A percentile compares a stretch with the other conserved stretches of the same genome.
phyloP scores from a whole-genome alignment of 495 filamentous ascomycete genomes.

The Acidomyces sp. region DNA sequence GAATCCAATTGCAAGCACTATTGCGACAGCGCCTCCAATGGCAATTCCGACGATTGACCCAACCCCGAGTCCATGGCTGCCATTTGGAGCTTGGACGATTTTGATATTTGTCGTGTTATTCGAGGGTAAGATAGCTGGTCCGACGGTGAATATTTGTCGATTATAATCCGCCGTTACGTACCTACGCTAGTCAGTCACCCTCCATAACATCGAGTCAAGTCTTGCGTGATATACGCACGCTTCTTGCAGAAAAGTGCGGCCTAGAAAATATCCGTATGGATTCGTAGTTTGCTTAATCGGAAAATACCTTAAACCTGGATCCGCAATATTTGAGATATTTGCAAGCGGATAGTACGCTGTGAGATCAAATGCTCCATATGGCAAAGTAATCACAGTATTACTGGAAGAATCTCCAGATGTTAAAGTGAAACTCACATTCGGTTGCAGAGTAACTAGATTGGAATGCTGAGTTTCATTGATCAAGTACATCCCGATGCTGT shows the following conservation, averaged over 20 bases:
- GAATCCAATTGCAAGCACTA: neutral
- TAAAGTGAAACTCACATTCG: neutral
- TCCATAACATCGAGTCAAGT: neutral
- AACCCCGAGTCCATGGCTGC: neutral
- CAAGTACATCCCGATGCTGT: slow-evolving; percentile 34
- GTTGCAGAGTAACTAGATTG: neutral
- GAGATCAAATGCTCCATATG: slow-evolving; percentile 49
- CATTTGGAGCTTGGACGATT: neutral
- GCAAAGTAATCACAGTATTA: slow-evolving; percentile 47
- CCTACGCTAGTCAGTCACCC: neutral
- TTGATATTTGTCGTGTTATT: neutral
- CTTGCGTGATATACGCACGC: slow-evolving; percentile 47
- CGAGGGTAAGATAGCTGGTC: neutral
- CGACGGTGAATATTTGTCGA: neutral
- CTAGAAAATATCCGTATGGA: slow-evolving; percentile 43
- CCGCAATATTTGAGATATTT: slow-evolving; percentile 30
- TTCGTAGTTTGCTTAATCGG: slow-evolving; percentile 36
- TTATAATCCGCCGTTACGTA: neutral
- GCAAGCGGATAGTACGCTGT: slow-evolving; percentile 47
- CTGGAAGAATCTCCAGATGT: slow-evolving; percentile 23
- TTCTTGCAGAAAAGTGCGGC: slow-evolving; percentile 55
- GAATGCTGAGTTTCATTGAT: neutral
- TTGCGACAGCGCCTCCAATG: neutral
- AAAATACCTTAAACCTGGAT: neutral
- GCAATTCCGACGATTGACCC: neutral